A percentile compares a stretch with the other conserved stretches of the same genome.
Evolutionary conservation across 1,284 basidiomycete genomes (phyloP).

Genomic region (Quambalaria eucalypti): DNA sequence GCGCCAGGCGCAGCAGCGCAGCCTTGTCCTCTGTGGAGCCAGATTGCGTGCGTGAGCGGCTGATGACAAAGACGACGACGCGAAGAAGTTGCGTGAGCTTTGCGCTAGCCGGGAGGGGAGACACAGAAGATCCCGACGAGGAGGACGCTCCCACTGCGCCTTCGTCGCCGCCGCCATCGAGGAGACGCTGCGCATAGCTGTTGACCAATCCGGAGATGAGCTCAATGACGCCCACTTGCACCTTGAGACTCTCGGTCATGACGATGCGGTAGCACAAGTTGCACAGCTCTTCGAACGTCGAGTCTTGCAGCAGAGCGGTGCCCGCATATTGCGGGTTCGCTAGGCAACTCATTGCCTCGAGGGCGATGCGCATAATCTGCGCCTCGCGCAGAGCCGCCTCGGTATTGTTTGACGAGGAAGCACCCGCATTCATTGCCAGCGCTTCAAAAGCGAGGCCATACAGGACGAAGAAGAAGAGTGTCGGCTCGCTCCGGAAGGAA

Average conservation of each 20-base stretch:
- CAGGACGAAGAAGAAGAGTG: slow-evolving; percentile 73
- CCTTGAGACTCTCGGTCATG: slow-evolving; percentile 67
- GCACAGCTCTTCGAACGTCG: slow-evolving; percentile 81
- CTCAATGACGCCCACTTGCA: slow-evolving; percentile 68
- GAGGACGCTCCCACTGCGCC: too few relatives aligned
- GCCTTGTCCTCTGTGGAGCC: slow-evolving; percentile 47
- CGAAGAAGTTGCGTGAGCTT: slow-evolving; percentile 66
- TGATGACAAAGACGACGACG: slow-evolving; percentile 69
- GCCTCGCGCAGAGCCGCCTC: slow-evolving; percentile 47
- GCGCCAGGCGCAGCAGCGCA: slow-evolving; percentile 60
- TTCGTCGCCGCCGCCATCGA: slow-evolving; percentile 10
- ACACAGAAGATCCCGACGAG: not conserved
- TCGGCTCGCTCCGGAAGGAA: slow-evolving; percentile 55
- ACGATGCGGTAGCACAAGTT: slow-evolving; percentile 80
- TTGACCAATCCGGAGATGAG: slow-evolving; percentile 60
- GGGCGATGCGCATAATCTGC: slow-evolving; percentile 52
- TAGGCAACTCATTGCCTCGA: slow-evolving; percentile 69
- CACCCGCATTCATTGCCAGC: slow-evolving; percentile 60
- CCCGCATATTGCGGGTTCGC: slow-evolving; percentile 72
- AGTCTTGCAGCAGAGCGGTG: slow-evolving; percentile 62
- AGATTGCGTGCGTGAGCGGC: slow-evolving; percentile 57
- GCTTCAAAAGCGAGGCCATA: slow-evolving; percentile 91
- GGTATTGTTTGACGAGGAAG: slow-evolving; percentile 51
- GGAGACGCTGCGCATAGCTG: slow-evolving; percentile 51
- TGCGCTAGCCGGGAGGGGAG: slow-evolving; percentile 2